Conservation (phyloP, 1,284 basidiomycete species). For the Rhodotorula sp. region DNA sequence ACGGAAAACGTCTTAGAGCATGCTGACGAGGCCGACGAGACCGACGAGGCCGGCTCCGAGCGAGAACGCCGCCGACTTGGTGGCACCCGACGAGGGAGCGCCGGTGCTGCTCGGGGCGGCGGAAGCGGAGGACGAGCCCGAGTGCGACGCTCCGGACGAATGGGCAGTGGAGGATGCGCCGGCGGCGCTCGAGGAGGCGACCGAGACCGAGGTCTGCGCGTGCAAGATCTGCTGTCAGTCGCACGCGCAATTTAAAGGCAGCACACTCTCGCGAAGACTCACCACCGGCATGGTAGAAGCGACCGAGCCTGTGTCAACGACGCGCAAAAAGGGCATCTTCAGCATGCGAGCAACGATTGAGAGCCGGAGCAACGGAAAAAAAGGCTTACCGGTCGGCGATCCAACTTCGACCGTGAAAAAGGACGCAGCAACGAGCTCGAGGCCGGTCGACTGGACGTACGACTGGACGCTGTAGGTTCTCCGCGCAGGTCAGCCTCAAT, state of each 20-base stretch:
- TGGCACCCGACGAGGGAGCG: background rate
- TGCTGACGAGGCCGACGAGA: conserved; percentile 6
- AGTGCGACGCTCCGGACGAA: conserved; percentile 31
- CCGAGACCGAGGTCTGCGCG: conserved; percentile 39
- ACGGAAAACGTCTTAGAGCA: conserved; percentile 23
- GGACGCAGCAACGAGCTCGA: conserved; percentile 53
- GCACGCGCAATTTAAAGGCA: no score
- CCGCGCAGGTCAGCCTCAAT: no score
- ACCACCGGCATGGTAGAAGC: conserved; percentile 29
- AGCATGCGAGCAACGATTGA: background rate
- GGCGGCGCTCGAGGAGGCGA: conserved; percentile 35
- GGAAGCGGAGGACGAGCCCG: conserved; percentile 38
- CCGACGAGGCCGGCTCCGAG: conserved; percentile 22
- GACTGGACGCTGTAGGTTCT: conserved; percentile 39
- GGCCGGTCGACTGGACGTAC: conserved; percentile 47
- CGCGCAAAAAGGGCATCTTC: background rate
- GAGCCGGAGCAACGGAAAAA: background rate
- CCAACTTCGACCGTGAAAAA: conserved; percentile 63
- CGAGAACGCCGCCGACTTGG: conserved; percentile 7
- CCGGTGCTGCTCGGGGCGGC: conserved; percentile 4
- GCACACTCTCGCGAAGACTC: background rate
- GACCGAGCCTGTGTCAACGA: conserved; percentile 21
- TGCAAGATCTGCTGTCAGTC: no score
- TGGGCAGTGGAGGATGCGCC: conserved; percentile 36
- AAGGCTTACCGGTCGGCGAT: conserved; percentile 20